A percentile compares a stretch with the other conserved stretches of the same genome.
Conservation (phyloP, 2,329 filamentous ascomycete genomes). For the Penicillium crustosum region DNA sequence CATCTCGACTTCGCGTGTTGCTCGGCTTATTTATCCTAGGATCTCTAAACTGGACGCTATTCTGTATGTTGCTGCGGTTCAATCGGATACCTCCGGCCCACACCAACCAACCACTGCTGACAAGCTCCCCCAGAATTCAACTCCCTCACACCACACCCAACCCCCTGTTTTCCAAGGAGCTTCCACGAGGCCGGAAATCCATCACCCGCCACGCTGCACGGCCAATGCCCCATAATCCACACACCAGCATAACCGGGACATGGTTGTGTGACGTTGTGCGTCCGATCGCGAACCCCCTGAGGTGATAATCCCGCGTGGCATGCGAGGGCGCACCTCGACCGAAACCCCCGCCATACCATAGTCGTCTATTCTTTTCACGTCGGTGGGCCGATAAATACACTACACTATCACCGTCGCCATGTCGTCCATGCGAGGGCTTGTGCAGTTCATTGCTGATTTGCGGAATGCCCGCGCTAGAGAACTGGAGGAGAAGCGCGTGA, state of each 20-base stretch:
- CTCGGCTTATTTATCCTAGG: slow-evolving; percentile 1
- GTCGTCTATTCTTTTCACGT: neutral
- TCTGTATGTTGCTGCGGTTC: neutral
- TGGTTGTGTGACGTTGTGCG: slow-evolving; percentile 32
- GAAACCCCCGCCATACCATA: slow-evolving; percentile 12
- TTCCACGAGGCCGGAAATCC: slow-evolving; percentile 3
- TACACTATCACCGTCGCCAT: slow-evolving; percentile 24
- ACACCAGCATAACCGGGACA: slow-evolving; percentile 24
- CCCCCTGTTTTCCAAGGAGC: slow-evolving; percentile 22
- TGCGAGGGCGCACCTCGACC: slow-evolving; percentile 23
- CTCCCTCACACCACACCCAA: slow-evolving; percentile 8
- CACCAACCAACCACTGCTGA: slow-evolving; percentile 14
- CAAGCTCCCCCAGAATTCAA: slow-evolving; percentile 12
- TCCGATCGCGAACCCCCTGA: slow-evolving; percentile 26
- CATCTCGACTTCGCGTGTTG: slow-evolving; percentile 10
- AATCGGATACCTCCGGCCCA: neutral
- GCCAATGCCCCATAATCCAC: slow-evolving; percentile 26
- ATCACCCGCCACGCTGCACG: slow-evolving; percentile 13
- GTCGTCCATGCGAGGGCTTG: slow-evolving; percentile 67
- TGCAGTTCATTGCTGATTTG: slow-evolving; percentile 97
- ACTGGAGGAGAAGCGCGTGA: slow-evolving; percentile 97
- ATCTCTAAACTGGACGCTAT: neutral
- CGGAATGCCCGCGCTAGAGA: slow-evolving; percentile 93
- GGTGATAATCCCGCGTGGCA: slow-evolving; percentile 26
- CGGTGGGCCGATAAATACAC: neutral